Conservation (phyloP, 2,329 filamentous ascomycete genomes). For the Graphium sp. region DNA sequence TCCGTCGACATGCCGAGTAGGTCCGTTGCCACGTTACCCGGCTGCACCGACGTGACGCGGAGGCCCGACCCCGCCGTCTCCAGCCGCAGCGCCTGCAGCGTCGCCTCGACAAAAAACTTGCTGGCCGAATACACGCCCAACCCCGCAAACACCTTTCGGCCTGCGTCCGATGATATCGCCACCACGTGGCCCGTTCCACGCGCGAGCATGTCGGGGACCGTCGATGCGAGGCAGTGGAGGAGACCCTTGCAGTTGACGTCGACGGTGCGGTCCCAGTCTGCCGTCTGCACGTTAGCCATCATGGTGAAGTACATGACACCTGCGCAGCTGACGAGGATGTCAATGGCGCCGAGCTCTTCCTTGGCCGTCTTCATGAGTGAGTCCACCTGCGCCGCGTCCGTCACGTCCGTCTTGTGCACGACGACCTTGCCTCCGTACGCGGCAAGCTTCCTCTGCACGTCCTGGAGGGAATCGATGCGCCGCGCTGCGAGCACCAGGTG, state of each 20-base stretch:
- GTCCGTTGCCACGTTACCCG: too few relatives aligned
- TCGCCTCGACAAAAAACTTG: too few relatives aligned
- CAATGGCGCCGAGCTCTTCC: conserved; percentile 51
- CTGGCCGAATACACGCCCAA: conserved; percentile 69
- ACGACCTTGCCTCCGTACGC: conserved; percentile 46
- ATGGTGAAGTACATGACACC: conserved; percentile 83
- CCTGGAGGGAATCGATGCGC: conserved; percentile 50
- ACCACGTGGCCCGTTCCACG: conserved; percentile 59
- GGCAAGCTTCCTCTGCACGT: conserved; percentile 43
- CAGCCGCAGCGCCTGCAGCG: too few relatives aligned
- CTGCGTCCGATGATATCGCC: conserved; percentile 68
- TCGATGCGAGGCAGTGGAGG: conserved; percentile 52
- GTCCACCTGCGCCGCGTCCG: conserved; percentile 47
- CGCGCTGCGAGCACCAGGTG: conserved; percentile 58
- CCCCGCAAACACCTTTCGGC: conserved; percentile 67
- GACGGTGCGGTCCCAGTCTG: conserved; percentile 69
- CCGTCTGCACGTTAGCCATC: conserved; percentile 60
- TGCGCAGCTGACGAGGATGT: conserved; percentile 66
- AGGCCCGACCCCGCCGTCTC: too few relatives aligned
- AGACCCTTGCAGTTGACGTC: conserved; percentile 80
- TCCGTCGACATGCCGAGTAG: too few relatives aligned
- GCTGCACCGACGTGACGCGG: too few relatives aligned
- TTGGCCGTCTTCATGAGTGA: conserved; percentile 41
- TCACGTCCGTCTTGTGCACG: conserved; percentile 56
- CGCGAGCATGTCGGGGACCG: conserved; percentile 54